These are phyloP conservation scores for Solanum paucissectum DNA, from an alignment of 257 asterid species.

Conservation along the genomic window DNA sequence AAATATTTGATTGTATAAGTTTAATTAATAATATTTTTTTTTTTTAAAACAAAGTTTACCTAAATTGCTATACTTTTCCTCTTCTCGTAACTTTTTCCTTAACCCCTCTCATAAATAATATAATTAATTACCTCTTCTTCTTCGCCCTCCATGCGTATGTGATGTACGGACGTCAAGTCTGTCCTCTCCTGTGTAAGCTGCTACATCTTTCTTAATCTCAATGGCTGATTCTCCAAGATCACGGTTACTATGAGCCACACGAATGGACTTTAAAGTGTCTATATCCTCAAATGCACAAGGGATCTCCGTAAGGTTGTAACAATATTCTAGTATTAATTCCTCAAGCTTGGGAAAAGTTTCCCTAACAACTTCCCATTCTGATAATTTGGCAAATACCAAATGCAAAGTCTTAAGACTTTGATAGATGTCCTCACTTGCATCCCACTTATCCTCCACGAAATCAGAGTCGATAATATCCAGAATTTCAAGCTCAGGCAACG, in stretches of 20 bases:
- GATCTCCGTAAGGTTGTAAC: background rate
- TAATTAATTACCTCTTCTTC: no score
- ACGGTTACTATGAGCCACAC: background rate
- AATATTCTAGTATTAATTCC: background rate
- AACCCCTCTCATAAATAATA: no score
- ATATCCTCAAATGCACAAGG: background rate
- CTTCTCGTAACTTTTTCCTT: no score
- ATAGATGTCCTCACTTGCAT: background rate
- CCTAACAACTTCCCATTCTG: background rate
- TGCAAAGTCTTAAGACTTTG: background rate
- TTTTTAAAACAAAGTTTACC: no score
- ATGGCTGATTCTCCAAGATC: background rate
- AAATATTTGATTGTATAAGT: no score
- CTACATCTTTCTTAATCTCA: background rate
- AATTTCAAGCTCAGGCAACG: background rate
- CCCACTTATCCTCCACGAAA: background rate
- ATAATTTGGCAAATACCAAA: rapidly evolving
- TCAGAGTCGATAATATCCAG: background rate
- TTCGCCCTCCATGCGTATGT: no score
- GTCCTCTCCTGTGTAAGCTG: background rate
- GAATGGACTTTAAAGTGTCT: background rate
- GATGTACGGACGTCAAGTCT: background rate
- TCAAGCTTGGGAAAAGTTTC: background rate
- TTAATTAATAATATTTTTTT: no score
- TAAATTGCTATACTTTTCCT: no score